Base-by-base conservation (phyloP, 139 green algal species). In the Yamagishiella unicocca region DNA sequence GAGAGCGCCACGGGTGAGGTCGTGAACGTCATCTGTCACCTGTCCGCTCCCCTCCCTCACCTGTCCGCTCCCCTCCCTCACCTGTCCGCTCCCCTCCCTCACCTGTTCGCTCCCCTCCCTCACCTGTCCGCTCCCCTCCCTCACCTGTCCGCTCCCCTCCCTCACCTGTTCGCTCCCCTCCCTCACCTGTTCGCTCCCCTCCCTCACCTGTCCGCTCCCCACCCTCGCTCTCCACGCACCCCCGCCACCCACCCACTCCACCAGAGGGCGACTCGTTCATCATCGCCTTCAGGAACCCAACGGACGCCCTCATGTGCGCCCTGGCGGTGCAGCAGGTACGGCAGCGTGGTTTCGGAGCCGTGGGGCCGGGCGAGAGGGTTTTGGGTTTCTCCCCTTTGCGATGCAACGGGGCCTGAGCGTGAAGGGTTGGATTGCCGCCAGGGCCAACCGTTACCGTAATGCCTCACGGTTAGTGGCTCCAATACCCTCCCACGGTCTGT, bases 231-330 rank as follows among this genome's bases (percentile, higher is more conserved):
- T 2, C 62, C n/a, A 71, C 62, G 9, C 25, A 35, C 66, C 19
- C 14, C 14, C 40, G 14, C 70, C 8, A 35, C 58, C 58, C 58
- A 67, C 58, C 58, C 58, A 35, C 9, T 31, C 58, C 22, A 6
- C 6, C 38, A 91, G 90, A 93, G 85, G 88, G 90, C 27, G 90
- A 93, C 68, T 84, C 83, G 5, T 87, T 87, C 66, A 87, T 87
- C 21, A 33, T 87, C 37, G 66, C 66, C 45, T 87, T 87, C 81
- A 9, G 9, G 19, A 78, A 53, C 81, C 43, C 81, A 9, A 78
- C 66, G 1, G 43, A 64, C 31, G 81, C 81, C 1, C 64, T 87
- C 4, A 10, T 42, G 8, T 79, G 64, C 9, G 64, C 81, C 17
- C 31, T 79, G 33, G 43, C 33, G 27, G 64, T 45, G 5, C 81